phyloP scores from a whole-genome alignment of 495 filamentous ascomycete genomes.

The Podospora australis region DNA sequence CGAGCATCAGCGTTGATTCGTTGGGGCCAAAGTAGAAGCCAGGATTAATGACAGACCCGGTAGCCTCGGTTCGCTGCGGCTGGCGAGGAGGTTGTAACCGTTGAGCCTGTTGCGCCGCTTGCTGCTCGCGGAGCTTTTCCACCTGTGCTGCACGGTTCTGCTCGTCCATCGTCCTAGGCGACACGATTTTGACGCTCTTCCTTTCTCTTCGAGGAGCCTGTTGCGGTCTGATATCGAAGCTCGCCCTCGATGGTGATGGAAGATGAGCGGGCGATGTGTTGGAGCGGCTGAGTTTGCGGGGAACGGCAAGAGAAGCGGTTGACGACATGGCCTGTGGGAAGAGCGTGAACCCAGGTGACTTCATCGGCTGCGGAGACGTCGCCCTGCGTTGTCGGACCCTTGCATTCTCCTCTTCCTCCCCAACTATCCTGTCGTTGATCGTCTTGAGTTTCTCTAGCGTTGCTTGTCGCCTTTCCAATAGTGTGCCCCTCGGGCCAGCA shows the following conservation, averaged over 20 bases:
- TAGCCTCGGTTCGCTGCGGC: neutral
- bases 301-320: slow-evolving; percentile 12
- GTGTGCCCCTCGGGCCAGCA: too few species aligned
- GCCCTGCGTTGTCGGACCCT: slow-evolving; percentile 37
- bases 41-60: neutral
- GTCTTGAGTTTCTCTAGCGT: slow-evolving; percentile 57
- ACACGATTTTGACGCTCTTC: slow-evolving; percentile 26
- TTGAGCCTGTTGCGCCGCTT: slow-evolving; percentile 13
- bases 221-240: slow-evolving; percentile 18
- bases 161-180: slow-evolving; percentile 27
- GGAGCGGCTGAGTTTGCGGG: slow-evolving; percentile 45
- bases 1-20: slow-evolving; percentile 41
- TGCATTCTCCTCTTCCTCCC: slow-evolving; percentile 26
- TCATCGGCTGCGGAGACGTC: slow-evolving; percentile 53
- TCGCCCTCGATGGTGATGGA: slow-evolving; percentile 36
- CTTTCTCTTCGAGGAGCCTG: slow-evolving; percentile 11
- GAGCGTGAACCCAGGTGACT: slow-evolving; percentile 55
- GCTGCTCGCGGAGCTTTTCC: slow-evolving; percentile 24
- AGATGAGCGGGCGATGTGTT: slow-evolving; percentile 52
- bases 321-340: slow-evolving; percentile 43
- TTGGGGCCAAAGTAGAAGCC: slow-evolving; percentile 34
- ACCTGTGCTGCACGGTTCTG: slow-evolving; percentile 19
- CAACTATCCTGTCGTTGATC: slow-evolving; percentile 39
- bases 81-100: neutral
- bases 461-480: slow-evolving; percentile 63